Conservation (phyloP, 108 stramenopile species). For the Skeletonema tropicum region DNA sequence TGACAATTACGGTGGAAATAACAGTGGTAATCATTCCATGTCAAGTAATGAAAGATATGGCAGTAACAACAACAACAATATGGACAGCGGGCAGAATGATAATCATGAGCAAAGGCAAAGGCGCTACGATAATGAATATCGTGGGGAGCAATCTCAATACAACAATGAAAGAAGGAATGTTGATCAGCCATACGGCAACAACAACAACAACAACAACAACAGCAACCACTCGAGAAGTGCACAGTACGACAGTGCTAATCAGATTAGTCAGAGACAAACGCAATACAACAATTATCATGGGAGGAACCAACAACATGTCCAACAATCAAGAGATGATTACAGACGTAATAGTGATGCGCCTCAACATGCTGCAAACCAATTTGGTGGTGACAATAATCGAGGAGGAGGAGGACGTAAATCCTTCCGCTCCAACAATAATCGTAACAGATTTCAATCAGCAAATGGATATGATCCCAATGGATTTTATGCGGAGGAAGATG, state of each 20-base stretch:
- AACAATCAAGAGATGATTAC: not conserved
- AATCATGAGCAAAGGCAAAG: not conserved
- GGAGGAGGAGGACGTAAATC: not conserved
- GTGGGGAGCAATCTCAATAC: not conserved
- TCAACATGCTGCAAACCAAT: not conserved
- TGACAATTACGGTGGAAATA: not conserved
- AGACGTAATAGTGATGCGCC: not conserved
- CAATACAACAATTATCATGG: too few species aligned
- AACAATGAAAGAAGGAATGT: not conserved
- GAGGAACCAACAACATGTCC: not conserved
- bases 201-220: not conserved
- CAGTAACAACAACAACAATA: not conserved
- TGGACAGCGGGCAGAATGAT: too few species aligned
- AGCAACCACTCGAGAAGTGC: too few species aligned
- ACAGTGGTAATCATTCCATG: not conserved
- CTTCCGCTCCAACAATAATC: not conserved
- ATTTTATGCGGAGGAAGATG: not conserved
- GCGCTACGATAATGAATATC: not conserved
- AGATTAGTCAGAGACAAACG: too few species aligned
- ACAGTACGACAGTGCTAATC: too few species aligned
- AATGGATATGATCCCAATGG: conserved; percentile 6
- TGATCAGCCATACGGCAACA: not conserved
- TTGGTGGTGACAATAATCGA: not conserved
- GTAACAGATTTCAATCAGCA: not conserved
- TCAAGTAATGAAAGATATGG: not conserved